A percentile compares a stretch with the other conserved stretches of the same genome.
phyloP scores from a whole-genome alignment of 139 green algal species.

The Chlorella sp. region DNA sequence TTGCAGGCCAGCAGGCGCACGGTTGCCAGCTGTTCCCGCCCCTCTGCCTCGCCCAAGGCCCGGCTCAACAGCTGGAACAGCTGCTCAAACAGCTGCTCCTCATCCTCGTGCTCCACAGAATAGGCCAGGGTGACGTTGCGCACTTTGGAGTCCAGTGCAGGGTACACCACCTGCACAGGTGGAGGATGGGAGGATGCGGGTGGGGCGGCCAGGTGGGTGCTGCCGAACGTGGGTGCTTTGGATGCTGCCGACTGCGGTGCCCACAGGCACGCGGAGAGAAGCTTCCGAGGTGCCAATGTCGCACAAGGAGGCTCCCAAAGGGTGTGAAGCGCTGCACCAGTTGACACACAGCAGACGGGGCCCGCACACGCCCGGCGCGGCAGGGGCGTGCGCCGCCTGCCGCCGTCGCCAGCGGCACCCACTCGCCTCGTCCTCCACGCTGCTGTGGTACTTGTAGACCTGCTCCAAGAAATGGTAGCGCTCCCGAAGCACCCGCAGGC shows the following conservation, averaged over 20 bases:
- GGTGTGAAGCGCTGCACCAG: too few species aligned
- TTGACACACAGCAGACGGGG: too few species aligned
- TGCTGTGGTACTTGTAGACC: slow-evolving; percentile 93
- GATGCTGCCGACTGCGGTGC: too few species aligned
- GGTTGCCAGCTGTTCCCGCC: slow-evolving; percentile 53
- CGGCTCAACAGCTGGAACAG: slow-evolving; percentile 71
- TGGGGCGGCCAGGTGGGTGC: background rate
- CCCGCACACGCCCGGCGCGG: background rate
- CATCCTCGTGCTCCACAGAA: slow-evolving; percentile 90
- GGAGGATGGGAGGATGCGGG: background rate
- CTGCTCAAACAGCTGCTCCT: slow-evolving; percentile 93
- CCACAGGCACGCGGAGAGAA: too few species aligned
- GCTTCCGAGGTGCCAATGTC: too few species aligned
- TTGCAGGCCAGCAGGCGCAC: slow-evolving; percentile 53
- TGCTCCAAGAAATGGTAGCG: slow-evolving; percentile 86
- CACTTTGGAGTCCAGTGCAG: slow-evolving; percentile 87
- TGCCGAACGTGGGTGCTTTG: background rate
- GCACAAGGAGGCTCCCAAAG: too few species aligned
- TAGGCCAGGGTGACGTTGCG: slow-evolving; percentile 92
- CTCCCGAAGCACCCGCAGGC: slow-evolving; percentile 63
- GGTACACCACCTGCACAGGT: slow-evolving; percentile 86
- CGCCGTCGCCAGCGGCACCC: background rate
- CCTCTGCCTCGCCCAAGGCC: slow-evolving; percentile 56
- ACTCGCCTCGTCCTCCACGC: slow-evolving; percentile 90
- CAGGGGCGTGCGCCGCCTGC: background rate